Evolutionary conservation across 768 basidiomycete genomes (phyloP).

Genomic region (Naganishia kalamii): DNA sequence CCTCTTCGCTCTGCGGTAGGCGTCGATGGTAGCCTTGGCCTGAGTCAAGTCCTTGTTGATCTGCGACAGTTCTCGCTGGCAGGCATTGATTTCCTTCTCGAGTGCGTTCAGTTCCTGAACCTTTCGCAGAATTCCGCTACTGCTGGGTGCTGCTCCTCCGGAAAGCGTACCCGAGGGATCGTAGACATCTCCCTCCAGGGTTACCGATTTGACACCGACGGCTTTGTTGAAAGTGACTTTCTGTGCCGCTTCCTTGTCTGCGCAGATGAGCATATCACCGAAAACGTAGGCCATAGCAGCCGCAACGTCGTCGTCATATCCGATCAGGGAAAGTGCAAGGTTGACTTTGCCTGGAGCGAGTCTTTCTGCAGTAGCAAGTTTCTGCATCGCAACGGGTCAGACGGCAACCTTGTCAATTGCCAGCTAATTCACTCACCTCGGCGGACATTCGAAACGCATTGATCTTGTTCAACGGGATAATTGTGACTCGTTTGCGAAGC

Average conservation of each 20-base stretch:
- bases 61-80: conserved; percentile 51
- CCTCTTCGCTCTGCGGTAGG: conserved; percentile 52
- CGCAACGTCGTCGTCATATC: conserved; percentile 70
- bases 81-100: conserved; percentile 57
- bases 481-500: conserved; percentile 80
- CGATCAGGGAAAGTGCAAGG: conserved; percentile 80
- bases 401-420: background rate
- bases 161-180: conserved; percentile 90
- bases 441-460: conserved; percentile 55
- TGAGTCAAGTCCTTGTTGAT: conserved; percentile 58
- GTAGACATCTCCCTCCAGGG: conserved; percentile 89
- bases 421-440: conserved; percentile 48
- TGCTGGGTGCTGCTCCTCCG: conserved; percentile 76
- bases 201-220: conserved; percentile 72
- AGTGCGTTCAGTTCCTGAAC: conserved; percentile 74
- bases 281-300: conserved; percentile 92
- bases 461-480: conserved; percentile 92
- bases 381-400: conserved; percentile 51
- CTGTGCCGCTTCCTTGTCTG: conserved; percentile 79
- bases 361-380: conserved; percentile 64
- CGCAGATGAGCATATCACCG: conserved; percentile 83
- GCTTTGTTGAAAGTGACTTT: conserved; percentile 74
- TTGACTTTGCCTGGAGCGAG: conserved; percentile 74
- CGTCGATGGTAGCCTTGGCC: conserved; percentile 46
- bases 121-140: conserved; percentile 64